Conservation (phyloP, 1,284 basidiomycete genomes). For the Heterobasidion parviporum region DNA sequence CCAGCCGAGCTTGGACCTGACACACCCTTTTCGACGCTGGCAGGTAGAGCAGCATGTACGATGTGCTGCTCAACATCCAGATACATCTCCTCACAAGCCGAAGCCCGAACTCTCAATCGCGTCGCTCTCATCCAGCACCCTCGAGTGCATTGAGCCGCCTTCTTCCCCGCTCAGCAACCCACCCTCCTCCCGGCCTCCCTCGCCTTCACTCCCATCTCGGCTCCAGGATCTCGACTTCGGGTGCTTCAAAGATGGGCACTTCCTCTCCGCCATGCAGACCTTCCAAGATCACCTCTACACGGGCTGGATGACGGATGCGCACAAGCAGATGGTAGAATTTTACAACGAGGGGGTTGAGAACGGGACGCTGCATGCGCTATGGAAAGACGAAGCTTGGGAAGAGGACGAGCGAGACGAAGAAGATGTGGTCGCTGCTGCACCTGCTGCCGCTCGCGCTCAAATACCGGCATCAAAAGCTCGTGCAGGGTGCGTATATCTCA, state of each 20-base stretch:
- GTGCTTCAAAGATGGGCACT: constrained; percentile 44
- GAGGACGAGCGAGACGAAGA: constrained; percentile 24
- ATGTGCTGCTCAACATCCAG: not conserved
- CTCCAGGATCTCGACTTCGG: constrained; percentile 23
- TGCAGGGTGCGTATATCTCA: not conserved
- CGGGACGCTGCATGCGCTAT: constrained; percentile 41
- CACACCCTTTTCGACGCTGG: constrained; percentile 26
- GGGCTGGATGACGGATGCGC: constrained; percentile 38
- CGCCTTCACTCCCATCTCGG: not conserved
- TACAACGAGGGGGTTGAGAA: constrained; percentile 32
- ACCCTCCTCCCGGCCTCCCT: not conserved
- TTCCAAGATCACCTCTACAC: constrained; percentile 53
- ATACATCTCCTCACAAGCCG: too few species aligned
- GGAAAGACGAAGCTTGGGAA: constrained; percentile 58
- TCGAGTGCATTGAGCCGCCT: too few species aligned
- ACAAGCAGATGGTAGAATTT: constrained; percentile 31
- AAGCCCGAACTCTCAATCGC: too few species aligned
- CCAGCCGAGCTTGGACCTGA: constrained; percentile 23
- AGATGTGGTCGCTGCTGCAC: constrained; percentile 2
- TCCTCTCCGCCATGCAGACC: constrained; percentile 44
- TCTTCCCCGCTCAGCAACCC: not conserved
- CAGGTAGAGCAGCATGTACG: not conserved
- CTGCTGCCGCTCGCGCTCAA: constrained; percentile 1
- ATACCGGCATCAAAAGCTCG: not conserved
- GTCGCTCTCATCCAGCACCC: too few species aligned